Evolutionary conservation across 1,284 basidiomycete species (phyloP), one percentile per base, ranked within the genome.

Genomic region (Pseudomicrostroma phylloplanum): DNA sequence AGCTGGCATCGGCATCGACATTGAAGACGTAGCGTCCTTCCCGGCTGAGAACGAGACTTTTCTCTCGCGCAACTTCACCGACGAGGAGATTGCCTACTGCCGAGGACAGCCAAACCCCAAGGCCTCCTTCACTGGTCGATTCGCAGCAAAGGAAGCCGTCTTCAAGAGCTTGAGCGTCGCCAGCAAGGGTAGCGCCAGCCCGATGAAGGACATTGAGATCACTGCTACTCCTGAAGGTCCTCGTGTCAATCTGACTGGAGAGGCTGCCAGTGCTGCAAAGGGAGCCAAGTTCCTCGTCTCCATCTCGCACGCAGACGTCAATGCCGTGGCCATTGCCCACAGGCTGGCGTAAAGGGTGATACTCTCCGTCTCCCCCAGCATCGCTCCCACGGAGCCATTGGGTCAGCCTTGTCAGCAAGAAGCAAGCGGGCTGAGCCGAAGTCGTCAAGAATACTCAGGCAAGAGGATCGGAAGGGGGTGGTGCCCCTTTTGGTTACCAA

Each of bases 181-280:
- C 21, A 92, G 90, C 6, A 90, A 92, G 81, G 96, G 96, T 49
- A 91, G 92, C 6, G 90, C 86, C 15, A 92, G 94, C 17, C 84
- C 89, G 26, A 88, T 98, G 88, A 91, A 90, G 81, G 93, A 97
- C 68, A 96, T 98, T 70, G 96, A 97, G 81, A 94, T 98, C 71
- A 82, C 94, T 65, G 87, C 89, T 49, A 85, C 79, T 30, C 63
- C 77, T 17, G 71, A 79, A 41, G 82, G 23, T 91, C 91, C 7
- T 83, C 83, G 40, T 90, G 96, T 62, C 83, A 80, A 59, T 85
- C 96, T 30, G 85, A 88, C 71, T 92, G 92, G n/a, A 88, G 87
- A 78, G 59, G 71, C 69, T 40, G 68, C 66, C 17, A 67, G 65
- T 57, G 67, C 69, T 42, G 64, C 66, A 55, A 78, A 81, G 13